These are phyloP conservation scores for Russula vinacea DNA, from an alignment of 768 basidiomycete species.

Conservation along the genomic window DNA sequence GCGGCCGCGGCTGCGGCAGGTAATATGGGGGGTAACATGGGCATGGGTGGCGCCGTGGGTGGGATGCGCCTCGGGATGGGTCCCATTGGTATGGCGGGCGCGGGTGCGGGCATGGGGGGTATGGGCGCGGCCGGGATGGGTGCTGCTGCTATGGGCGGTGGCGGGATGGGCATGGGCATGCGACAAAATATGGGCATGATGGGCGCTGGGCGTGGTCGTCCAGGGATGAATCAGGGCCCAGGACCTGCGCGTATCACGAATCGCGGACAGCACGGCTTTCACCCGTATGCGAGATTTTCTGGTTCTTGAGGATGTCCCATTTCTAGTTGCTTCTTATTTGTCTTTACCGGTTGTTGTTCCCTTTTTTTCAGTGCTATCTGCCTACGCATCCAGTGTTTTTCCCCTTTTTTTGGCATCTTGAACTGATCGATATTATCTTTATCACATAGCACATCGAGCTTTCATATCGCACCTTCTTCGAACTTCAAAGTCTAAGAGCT, in stretches of 20 bases:
- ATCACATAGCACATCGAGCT: constrained; percentile 6
- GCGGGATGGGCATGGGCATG: constrained; percentile 42
- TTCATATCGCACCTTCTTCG: neutral
- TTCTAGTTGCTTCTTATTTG: neutral
- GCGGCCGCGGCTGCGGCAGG: constrained; percentile 17
- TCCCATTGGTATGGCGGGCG: constrained; percentile 29
- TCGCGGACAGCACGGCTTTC: constrained; percentile 77
- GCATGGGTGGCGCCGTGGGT: constrained; percentile 37
- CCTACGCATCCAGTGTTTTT: constrained; percentile 2
- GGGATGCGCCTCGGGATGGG: constrained; percentile 36
- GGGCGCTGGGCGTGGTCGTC: constrained; percentile 59
- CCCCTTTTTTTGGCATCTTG: neutral
- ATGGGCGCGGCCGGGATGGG: constrained; percentile 41
- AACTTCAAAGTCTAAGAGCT: too few species aligned
- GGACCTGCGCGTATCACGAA: constrained; percentile 52
- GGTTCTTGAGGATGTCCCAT: constrained; percentile 33
- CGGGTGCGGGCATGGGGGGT: constrained; percentile 18
- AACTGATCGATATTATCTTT: constrained; percentile 15
- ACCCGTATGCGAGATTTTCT: constrained; percentile 66
- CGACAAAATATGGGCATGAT: constrained; percentile 32
- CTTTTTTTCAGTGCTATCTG: constrained; percentile 7
- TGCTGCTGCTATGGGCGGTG: constrained; percentile 25
- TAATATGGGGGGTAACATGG: constrained; percentile 34
- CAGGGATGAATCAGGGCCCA: constrained; percentile 52
- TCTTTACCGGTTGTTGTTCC: neutral